These are phyloP conservation scores for Fusarium kyushuense DNA, from an alignment of 2,329 filamentous ascomycete species.

Conservation along the genomic window DNA sequence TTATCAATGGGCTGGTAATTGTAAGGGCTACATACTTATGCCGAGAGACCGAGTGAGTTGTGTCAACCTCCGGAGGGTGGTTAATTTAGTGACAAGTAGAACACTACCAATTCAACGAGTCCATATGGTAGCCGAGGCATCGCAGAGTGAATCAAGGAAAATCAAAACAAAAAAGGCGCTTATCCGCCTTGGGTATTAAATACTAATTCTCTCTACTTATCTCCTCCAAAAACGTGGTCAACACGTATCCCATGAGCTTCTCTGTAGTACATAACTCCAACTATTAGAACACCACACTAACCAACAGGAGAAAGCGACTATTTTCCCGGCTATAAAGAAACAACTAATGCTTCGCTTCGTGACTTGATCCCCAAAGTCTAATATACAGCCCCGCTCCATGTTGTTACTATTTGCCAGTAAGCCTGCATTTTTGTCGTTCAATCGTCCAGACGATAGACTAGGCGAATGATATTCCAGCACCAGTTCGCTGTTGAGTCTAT, in stretches of 20 bases:
- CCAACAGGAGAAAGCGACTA: conserved; percentile 7
- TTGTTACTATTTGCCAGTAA: not conserved
- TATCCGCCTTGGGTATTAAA: conserved; percentile 31
- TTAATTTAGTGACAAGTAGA: not conserved
- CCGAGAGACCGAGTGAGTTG: conserved; percentile 58
- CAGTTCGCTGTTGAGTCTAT: conserved; percentile 67
- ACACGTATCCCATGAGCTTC: conserved; percentile 34
- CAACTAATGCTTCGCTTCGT: conserved; percentile 20
- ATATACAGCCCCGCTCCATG: not conserved
- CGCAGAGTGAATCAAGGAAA: conserved; percentile 10
- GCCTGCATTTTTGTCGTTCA: conserved; percentile 7
- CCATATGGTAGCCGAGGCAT: not conserved
- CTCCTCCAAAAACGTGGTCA: conserved; percentile 25
- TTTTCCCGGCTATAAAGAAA: conserved; percentile 1
- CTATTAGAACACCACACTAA: conserved; percentile 1
- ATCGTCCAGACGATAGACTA: conserved; percentile 58
- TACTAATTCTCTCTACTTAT: conserved; percentile 21
- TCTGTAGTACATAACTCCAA: conserved; percentile 31
- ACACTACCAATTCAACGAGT: not conserved
- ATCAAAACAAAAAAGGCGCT: conserved; percentile 25
- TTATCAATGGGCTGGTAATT: conserved; percentile 47
- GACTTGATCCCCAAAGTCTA: conserved; percentile 5
- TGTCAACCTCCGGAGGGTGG: conserved; percentile 13
- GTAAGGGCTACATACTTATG: conserved; percentile 58
- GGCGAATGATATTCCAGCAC: conserved; percentile 65